A percentile compares a stretch with the other conserved stretches of the same genome.
phyloP scores from a whole-genome alignment of 345 rosid species.

The Cardamine chenopodiifolia region DNA sequence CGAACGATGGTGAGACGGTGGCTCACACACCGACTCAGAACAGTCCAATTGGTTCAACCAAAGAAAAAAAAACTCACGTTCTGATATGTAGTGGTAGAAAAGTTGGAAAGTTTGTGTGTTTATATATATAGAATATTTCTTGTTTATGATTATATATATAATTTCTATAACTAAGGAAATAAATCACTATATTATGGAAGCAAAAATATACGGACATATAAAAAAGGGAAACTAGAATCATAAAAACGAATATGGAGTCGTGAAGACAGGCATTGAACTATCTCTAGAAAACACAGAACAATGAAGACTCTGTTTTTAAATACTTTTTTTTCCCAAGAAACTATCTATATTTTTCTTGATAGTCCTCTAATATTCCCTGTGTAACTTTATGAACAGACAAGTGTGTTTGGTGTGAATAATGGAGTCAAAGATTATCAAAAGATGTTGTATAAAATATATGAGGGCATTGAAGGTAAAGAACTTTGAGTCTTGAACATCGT shows the following conservation, averaged over 20 bases:
- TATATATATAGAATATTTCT: background rate
- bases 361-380: background rate
- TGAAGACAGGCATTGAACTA: too few species aligned
- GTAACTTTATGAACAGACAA: constrained; percentile 27
- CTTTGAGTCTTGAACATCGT: constrained; percentile 14
- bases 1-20: too few species aligned
- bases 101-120: background rate
- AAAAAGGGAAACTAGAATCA: constrained; percentile 13
- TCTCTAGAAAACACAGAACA: too few species aligned
- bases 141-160: background rate
- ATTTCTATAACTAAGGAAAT: background rate
- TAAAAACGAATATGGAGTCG: too few species aligned
- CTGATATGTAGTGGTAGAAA: background rate
- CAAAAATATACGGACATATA: constrained; percentile 9
- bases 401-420: constrained; percentile 28
- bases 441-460: background rate
- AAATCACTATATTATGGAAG: constrained; percentile 14
- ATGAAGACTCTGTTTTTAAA: background rate
- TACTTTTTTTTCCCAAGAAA: background rate
- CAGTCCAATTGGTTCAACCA: background rate
- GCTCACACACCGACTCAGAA: background rate
- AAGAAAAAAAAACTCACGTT: background rate
- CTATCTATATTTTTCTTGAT: background rate
- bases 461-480: constrained; percentile 23
- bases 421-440: constrained; percentile 23